Conservation (phyloP, 2,329 filamentous ascomycete genomes). For the Monascus ruber region DNA sequence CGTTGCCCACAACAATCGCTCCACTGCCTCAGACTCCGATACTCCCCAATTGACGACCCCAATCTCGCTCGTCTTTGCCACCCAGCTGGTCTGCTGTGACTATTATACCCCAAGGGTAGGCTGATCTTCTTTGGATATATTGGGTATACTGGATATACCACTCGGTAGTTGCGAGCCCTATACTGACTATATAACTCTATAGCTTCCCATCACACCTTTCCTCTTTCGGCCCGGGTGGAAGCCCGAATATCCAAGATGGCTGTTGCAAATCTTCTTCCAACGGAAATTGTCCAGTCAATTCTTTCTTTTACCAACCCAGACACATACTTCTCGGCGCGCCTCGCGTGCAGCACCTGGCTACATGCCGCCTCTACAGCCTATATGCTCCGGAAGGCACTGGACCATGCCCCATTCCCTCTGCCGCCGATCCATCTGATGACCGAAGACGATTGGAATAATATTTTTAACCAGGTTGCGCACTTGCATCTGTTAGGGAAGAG, state of each 20-base stretch:
- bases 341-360: conserved; percentile 8
- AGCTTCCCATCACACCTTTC: no score
- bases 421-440: conserved; percentile 4
- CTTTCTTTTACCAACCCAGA: conserved; percentile 8
- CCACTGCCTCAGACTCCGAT: no score
- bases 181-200: no score
- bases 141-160: no score
- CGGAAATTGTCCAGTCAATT: conserved; percentile 11
- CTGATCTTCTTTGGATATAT: no score
- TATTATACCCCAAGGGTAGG: no score
- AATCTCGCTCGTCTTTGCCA: no score
- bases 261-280: conserved; percentile 4
- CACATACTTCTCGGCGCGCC: conserved; percentile 8
- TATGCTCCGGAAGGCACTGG: conserved; percentile 6
- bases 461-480: conserved; percentile 7
- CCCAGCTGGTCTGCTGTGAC: no score
- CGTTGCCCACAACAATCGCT: no score
- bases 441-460: conserved; percentile 7
- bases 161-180: no score
- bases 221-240: no score
- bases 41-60: no score
- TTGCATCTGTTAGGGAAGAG: conserved; percentile 8
- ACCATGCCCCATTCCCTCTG: conserved; percentile 5
- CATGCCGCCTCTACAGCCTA: conserved; percentile 8
- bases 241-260: background rate